These are phyloP conservation scores for Mortierella sp. DNA, from an alignment of 371 early-diverging fungal species.

Conservation along the genomic window DNA sequence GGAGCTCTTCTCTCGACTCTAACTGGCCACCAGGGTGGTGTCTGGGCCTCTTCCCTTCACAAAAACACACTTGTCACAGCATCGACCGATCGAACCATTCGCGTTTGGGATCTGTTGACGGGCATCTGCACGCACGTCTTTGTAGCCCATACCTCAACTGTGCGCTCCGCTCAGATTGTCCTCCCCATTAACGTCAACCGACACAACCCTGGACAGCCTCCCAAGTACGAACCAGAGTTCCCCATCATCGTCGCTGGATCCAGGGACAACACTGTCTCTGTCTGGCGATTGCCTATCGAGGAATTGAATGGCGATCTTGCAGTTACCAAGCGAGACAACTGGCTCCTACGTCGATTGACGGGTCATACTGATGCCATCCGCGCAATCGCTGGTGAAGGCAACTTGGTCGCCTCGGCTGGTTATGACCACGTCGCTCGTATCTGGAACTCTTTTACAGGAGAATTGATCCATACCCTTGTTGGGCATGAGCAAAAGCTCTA, in stretches of 20 bases:
- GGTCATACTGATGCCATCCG: conserved; percentile 96
- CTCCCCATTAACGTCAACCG: conserved; percentile 70
- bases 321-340: conserved; percentile 24
- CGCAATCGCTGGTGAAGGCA: conserved; percentile 89
- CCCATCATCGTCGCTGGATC: conserved; percentile 94
- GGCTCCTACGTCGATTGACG: conserved; percentile 69
- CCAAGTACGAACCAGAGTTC: conserved; percentile 65
- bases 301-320: conserved; percentile 59
- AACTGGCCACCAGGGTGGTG: background rate
- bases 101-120: background rate
- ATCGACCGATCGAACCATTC: background rate
- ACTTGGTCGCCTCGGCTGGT: conserved; percentile 89
- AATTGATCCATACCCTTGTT: conserved; percentile 71
- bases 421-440: conserved; percentile 94
- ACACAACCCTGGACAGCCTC: conserved; percentile 23
- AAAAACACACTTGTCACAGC: background rate
- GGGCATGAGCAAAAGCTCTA: conserved; percentile 94
- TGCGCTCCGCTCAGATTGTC: conserved; percentile 89
- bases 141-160: conserved; percentile 92
- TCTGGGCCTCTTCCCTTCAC: background rate
- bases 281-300: conserved; percentile 87
- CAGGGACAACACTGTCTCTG: conserved; percentile 90
- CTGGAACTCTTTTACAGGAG: conserved; percentile 87
- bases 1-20: background rate
- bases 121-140: conserved; percentile 82